Conservation (phyloP, 176 grass and related monocot species). For the Ampelocalamus luodianensis region DNA sequence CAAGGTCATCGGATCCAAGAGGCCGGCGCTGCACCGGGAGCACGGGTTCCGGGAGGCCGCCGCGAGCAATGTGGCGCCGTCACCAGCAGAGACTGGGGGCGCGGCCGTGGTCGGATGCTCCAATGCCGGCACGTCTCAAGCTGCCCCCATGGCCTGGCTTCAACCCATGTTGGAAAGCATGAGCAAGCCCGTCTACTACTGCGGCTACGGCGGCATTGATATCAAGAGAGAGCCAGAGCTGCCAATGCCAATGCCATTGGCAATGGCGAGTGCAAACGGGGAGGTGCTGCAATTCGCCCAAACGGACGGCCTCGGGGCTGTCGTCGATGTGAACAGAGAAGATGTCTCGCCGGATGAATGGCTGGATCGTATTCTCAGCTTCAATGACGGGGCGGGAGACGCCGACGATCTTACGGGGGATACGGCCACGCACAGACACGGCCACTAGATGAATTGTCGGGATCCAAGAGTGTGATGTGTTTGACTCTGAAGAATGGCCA, state of each 20-base stretch:
- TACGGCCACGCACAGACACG: too few species aligned
- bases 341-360: too few species aligned
- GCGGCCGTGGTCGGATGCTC: not conserved
- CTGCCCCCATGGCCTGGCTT: not conserved
- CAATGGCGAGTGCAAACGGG: too few species aligned
- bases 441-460: too few species aligned
- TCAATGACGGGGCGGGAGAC: not conserved
- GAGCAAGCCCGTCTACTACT: not conserved
- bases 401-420: not conserved
- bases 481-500: too few species aligned
- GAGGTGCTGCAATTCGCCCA: not conserved
- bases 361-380: too few species aligned
- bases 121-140: not conserved
- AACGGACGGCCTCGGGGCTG: not conserved
- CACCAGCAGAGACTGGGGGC: not conserved
- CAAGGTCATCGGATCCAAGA: not conserved
- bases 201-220: not conserved
- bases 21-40: not conserved
- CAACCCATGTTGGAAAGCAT: not conserved
- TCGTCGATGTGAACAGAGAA: not conserved
- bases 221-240: not conserved
- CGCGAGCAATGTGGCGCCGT: not conserved
- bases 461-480: too few species aligned
- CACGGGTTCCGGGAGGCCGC: not conserved
- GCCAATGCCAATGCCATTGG: not conserved